These are phyloP conservation scores for Aspergillus conjunctus DNA, from an alignment of 495 filamentous ascomycete genomes.

Conservation along the genomic window DNA sequence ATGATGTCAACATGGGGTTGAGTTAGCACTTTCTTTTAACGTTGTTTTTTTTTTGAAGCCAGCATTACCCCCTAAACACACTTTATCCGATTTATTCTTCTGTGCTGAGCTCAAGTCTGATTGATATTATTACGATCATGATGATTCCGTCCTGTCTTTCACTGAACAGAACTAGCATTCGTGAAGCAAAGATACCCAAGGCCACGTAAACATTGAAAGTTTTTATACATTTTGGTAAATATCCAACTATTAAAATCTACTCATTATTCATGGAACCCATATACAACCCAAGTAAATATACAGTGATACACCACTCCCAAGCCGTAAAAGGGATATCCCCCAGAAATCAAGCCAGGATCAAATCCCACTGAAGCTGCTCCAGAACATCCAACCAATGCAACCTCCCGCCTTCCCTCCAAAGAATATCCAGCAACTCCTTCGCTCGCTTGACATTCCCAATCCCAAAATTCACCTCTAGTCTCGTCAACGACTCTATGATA, in stretches of 20 bases:
- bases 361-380: slow-evolving; percentile 45
- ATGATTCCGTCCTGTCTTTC: background rate
- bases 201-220: no score
- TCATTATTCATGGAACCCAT: background rate
- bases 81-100: background rate
- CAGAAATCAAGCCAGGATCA: slow-evolving; percentile 35
- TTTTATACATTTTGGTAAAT: no score
- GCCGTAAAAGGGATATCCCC: no score
- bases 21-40: slow-evolving; percentile 38
- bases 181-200: background rate
- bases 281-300: background rate
- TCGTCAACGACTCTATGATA: slow-evolving; percentile 33
- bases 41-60: background rate
- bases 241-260: background rate
- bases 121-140: background rate
- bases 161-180: background rate
- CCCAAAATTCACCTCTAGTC: slow-evolving; percentile 43
- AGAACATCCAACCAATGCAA: slow-evolving; percentile 47
- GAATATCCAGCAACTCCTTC: slow-evolving; percentile 40
- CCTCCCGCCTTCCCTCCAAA: slow-evolving; percentile 33
- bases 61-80: background rate
- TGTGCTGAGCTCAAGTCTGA: background rate
- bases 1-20: slow-evolving; percentile 57
- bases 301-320: no score
- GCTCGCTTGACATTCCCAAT: slow-evolving; percentile 47